Evolutionary conservation across 2,329 filamentous ascomycete genomes (phyloP).

Genomic region (Penicillium sp.): DNA sequence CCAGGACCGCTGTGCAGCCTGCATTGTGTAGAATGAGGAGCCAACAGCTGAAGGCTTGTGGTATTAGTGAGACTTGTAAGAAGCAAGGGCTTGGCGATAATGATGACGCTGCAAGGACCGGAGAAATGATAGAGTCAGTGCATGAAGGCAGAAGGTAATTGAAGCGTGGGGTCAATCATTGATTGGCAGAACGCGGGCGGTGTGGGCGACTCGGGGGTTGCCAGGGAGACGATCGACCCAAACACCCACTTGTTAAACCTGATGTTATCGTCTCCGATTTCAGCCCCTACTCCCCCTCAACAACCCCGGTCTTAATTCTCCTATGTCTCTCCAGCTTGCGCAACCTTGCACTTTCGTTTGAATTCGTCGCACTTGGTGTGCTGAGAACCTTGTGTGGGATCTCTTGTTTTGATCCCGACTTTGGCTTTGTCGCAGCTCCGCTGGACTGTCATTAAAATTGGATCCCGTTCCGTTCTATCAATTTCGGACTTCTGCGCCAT

Average conservation of each 20-base stretch:
- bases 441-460: conserved; percentile 17
- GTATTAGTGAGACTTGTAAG: conserved; percentile 4
- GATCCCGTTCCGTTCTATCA: conserved; percentile 17
- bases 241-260: conserved; percentile 30
- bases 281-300: conserved; percentile 24
- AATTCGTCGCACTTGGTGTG: conserved; percentile 19
- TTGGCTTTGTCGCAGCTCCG: conserved; percentile 16
- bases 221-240: conserved; percentile 32
- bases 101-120: conserved; percentile 13
- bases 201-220: conserved; percentile 39
- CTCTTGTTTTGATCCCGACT: conserved; percentile 18
- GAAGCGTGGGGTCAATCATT: conserved; percentile 27
- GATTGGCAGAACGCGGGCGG: conserved; percentile 32
- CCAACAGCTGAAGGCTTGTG: not conserved
- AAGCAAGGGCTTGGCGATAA: conserved; percentile 5
- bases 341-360: conserved; percentile 20
- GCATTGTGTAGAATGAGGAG: conserved; percentile 45
- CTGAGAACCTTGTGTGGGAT: conserved; percentile 18
- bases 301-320: conserved; percentile 13
- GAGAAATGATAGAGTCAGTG: conserved; percentile 8
- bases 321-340: conserved; percentile 20
- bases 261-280: conserved; percentile 25
- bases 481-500: conserved; percentile 3
- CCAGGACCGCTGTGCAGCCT: conserved; percentile 62
- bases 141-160: conserved; percentile 3